Percentiles rank a stretch among this genome's conserved stretches.
Conservation (phyloP, 306 rosid species). For the Pyrus bretschneideri region DNA sequence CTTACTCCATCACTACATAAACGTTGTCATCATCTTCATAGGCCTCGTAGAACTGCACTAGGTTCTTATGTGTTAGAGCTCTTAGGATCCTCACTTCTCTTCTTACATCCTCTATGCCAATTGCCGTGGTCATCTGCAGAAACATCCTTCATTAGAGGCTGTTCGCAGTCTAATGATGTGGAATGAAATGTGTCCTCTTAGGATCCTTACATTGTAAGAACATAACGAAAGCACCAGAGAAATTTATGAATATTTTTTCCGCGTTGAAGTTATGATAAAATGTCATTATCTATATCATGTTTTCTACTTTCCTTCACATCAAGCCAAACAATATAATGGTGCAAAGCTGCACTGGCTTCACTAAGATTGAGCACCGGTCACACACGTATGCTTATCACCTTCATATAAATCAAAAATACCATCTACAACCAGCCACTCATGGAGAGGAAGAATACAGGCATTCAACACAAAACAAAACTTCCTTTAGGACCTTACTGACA, state of each 20-base stretch:
- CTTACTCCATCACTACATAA: constrained; percentile 86
- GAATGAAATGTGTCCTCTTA: constrained; percentile 10
- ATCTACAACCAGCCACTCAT: not conserved
- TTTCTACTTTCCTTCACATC: not conserved
- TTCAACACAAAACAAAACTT: no score
- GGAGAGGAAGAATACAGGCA: not conserved
- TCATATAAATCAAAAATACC: constrained; percentile 1
- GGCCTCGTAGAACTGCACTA: constrained; percentile 77
- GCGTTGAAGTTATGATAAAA: not conserved
- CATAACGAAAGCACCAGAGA: not conserved
- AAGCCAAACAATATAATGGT: not conserved
- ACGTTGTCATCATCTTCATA: constrained; percentile 79
- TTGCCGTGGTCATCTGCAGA: constrained; percentile 79
- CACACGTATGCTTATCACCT: not conserved
- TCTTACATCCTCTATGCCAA: constrained; percentile 77
- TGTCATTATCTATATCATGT: not conserved
- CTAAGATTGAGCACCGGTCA: not conserved
- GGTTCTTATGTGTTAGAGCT: constrained; percentile 63
- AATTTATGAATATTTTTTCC: not conserved
- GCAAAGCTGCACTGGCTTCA: not conserved
- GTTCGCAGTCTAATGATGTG: not conserved
- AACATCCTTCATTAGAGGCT: constrained; percentile 17
- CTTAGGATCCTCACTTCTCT: constrained; percentile 87
- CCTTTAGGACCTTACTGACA: no score
- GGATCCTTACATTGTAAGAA: not conserved